These are phyloP conservation scores for Pichia manshurica DNA, from an alignment of 805 yeast genomes.

Conservation along the genomic window DNA sequence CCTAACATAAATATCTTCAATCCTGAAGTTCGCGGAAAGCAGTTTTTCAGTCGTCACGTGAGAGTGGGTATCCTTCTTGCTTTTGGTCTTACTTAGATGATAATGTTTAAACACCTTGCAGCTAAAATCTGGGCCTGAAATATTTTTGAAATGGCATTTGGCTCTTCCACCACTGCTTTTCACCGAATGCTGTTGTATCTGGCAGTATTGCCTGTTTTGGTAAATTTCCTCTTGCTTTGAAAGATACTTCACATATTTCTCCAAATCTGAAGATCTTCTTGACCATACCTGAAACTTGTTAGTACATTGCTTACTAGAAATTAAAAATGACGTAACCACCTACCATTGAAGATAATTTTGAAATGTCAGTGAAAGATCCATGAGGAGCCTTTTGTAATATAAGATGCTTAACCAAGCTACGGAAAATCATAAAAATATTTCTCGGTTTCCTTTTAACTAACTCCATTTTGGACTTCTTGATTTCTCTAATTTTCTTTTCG, in stretches of 20 bases:
- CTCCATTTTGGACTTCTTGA: slow-evolving; percentile 8
- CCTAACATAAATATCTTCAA: too few relatives aligned
- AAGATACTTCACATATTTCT: neutral
- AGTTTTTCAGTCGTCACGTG: too few relatives aligned
- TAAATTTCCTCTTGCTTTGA: neutral
- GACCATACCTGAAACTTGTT: neutral
- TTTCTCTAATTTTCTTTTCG: slow-evolving; percentile 6
- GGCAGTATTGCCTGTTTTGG: neutral
- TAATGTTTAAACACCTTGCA: too few relatives aligned
- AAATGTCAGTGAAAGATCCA: slow-evolving; percentile 1
- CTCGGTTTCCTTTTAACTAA: slow-evolving; percentile 10
- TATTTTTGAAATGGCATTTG: too few relatives aligned
- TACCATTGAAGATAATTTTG: slow-evolving; percentile 8
- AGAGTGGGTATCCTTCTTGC: too few relatives aligned
- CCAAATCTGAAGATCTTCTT: neutral
- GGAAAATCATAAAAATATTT: slow-evolving; percentile 13
- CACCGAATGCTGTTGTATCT: too few relatives aligned
- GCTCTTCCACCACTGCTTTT: too few relatives aligned
- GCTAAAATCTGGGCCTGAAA: too few relatives aligned
- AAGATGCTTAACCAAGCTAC: slow-evolving; percentile 4
- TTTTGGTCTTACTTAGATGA: too few relatives aligned
- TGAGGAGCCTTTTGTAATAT: neutral
- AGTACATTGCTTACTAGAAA: slow-evolving; percentile 3
- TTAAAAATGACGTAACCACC: neutral
- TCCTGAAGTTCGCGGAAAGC: too few relatives aligned